Evolutionary conservation across 768 basidiomycete species (phyloP).

Genomic region (Cystoderma amianthinum): DNA sequence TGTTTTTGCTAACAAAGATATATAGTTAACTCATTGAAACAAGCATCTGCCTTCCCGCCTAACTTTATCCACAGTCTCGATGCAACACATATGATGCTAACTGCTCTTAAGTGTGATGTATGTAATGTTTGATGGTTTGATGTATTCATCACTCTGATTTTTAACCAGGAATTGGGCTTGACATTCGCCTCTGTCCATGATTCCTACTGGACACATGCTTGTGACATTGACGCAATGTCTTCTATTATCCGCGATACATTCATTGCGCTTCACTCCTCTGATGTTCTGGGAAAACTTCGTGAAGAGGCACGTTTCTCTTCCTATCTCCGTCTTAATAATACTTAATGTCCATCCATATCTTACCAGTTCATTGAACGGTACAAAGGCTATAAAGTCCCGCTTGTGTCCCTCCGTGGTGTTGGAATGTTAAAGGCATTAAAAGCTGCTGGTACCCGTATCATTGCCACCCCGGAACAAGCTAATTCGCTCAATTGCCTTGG

Average conservation of each 20-base stretch:
- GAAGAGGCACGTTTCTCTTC: constrained; percentile 51
- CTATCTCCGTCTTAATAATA: not conserved
- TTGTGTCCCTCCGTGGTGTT: constrained; percentile 35
- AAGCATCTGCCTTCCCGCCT: constrained; percentile 96
- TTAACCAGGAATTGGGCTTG: constrained; percentile 53
- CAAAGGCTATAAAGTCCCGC: constrained; percentile 60
- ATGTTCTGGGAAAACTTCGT: constrained; percentile 68
- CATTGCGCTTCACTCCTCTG: constrained; percentile 84
- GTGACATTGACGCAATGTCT: constrained; percentile 82
- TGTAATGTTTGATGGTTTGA: constrained; percentile 14
- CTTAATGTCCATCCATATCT: no score
- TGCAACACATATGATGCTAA: constrained; percentile 98
- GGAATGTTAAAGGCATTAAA: constrained; percentile 31
- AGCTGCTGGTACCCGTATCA: constrained; percentile 36
- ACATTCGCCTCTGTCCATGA: constrained; percentile 97
- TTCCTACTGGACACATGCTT: constrained; percentile 98
- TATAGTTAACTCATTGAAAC: constrained; percentile 74
- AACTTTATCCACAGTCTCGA: constrained; percentile 98
- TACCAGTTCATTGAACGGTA: constrained; percentile 75
- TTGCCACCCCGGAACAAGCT: constrained; percentile 33
- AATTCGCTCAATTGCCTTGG: constrained; percentile 18
- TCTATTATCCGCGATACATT: constrained; percentile 88
- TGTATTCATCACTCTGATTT: constrained; percentile 5
- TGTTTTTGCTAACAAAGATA: constrained; percentile 13
- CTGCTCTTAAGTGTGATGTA: constrained; percentile 84